Conservation (phyloP, 768 basidiomycete genomes). For the Xanthoconium stramineum region DNA sequence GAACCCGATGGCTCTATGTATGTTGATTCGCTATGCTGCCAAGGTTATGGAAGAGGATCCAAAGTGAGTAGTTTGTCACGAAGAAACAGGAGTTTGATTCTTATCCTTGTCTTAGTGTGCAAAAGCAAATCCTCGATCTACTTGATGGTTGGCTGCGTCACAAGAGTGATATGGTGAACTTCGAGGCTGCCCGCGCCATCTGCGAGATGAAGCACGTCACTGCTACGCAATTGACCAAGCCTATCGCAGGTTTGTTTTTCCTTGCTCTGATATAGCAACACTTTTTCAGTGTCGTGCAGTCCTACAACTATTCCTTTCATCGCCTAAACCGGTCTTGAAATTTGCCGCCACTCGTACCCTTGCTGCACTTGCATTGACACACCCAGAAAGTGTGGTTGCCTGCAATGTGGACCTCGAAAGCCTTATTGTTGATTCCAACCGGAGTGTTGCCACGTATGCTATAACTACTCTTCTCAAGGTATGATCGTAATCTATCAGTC, state of each 20-base stretch:
- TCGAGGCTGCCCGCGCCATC: slow-evolving; percentile 95
- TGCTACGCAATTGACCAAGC: slow-evolving; percentile 72
- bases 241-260: slow-evolving; percentile 72
- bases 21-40: slow-evolving; percentile 97
- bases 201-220: slow-evolving; percentile 92
- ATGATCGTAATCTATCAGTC: slow-evolving; percentile 1
- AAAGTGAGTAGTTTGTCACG: slow-evolving; percentile 60
- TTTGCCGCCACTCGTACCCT: slow-evolving; percentile 97
- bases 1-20: slow-evolving; percentile 96
- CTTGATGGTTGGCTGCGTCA: slow-evolving; percentile 94
- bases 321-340: slow-evolving; percentile 91
- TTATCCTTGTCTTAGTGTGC: slow-evolving; percentile 52
- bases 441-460: slow-evolving; percentile 96
- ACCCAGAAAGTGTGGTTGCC: slow-evolving; percentile 81
- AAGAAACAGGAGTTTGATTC: not conserved
- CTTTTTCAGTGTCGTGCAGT: slow-evolving; percentile 47
- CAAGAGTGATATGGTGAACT: slow-evolving; percentile 99
- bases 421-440: slow-evolving; percentile 91
- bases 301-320: slow-evolving; percentile 92
- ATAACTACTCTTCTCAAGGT: slow-evolving; percentile 98
- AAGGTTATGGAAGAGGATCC: slow-evolving; percentile 99
- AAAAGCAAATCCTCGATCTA: slow-evolving; percentile 89
- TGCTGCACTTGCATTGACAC: slow-evolving; percentile 80
- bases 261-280: not conserved
- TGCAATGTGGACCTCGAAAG: slow-evolving; percentile 98